These are phyloP conservation scores for Thielaviopsis euricoi DNA, from an alignment of 2,329 filamentous ascomycete genomes.

Conservation along the genomic window DNA sequence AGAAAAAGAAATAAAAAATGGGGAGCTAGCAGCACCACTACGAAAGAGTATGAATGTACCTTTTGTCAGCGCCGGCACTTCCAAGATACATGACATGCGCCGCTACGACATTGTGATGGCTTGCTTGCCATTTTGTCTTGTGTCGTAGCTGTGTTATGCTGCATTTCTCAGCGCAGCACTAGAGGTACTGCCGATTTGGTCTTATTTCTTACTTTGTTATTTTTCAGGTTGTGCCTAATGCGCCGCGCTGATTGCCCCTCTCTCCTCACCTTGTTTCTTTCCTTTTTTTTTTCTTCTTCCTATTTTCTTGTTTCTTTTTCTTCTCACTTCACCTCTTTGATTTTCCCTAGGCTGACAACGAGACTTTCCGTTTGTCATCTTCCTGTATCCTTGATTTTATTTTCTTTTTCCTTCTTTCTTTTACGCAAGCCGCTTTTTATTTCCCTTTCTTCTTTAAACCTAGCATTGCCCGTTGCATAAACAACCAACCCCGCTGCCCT, in stretches of 20 bases:
- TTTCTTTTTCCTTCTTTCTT: not conserved
- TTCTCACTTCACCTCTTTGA: not conserved
- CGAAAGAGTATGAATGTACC: not conserved
- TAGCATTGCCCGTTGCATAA: slow-evolving; percentile 8
- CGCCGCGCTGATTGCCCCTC: not conserved
- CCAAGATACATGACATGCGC: not conserved
- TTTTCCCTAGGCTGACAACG: not conserved
- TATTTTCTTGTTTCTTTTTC: not conserved
- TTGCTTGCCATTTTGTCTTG: not conserved
- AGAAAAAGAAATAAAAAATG: not conserved
- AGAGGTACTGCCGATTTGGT: not conserved
- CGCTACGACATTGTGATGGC: too few species aligned
- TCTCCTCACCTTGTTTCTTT: too few species aligned
- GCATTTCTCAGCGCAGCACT: too few species aligned
- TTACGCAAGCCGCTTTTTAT: not conserved
- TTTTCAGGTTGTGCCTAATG: not conserved
- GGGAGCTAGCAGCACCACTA: too few species aligned
- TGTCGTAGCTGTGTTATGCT: too few species aligned
- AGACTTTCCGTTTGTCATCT: not conserved
- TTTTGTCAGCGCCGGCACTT: not conserved
- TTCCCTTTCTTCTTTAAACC: not conserved
- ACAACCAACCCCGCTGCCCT: not conserved
- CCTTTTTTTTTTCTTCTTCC: not conserved
- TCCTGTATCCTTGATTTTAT: not conserved
- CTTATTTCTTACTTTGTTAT: not conserved